Evolutionary conservation across 768 basidiomycete genomes (phyloP).

Genomic region (Termitomyces sp.): DNA sequence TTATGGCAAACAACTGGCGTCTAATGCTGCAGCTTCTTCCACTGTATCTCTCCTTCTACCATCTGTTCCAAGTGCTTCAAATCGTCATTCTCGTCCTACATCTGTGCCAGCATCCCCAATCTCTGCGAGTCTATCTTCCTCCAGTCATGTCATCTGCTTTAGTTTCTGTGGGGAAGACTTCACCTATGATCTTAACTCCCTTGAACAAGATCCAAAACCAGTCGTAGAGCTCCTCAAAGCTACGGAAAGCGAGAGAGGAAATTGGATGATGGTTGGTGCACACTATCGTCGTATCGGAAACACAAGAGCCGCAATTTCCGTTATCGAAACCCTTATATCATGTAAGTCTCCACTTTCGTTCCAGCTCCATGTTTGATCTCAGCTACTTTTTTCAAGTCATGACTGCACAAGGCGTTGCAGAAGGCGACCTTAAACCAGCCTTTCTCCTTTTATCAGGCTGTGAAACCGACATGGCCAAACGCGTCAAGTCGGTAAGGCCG

Average conservation of each 20-base stretch:
- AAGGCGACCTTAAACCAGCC: conserved; percentile 43
- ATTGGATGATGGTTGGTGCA: conserved; percentile 55
- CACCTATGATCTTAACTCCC: conserved; percentile 37
- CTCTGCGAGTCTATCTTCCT: conserved; percentile 1
- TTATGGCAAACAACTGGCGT: conserved; percentile 3
- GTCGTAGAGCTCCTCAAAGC: conserved; percentile 45
- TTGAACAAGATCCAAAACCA: conserved; percentile 40
- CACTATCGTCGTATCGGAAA: conserved; percentile 51
- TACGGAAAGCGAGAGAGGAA: conserved; percentile 44
- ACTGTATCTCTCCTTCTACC: not conserved
- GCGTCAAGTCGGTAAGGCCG: conserved; percentile 20
- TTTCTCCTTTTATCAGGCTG: conserved; percentile 54
- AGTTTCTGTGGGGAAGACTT: conserved; percentile 38
- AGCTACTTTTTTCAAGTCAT: conserved; percentile 31
- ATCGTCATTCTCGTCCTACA: not conserved
- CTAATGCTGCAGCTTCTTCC: conserved; percentile 8
- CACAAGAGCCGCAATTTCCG: conserved; percentile 38
- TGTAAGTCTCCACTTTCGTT: conserved; percentile 27
- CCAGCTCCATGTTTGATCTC: conserved; percentile 8
- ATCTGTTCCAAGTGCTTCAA: not conserved
- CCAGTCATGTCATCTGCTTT: conserved; percentile 26
- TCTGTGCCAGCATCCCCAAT: not conserved
- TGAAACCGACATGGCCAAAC: conserved; percentile 44
- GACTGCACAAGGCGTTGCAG: conserved; percentile 30
- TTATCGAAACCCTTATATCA: conserved; percentile 44